These are phyloP conservation scores for Ogataea ganodermae DNA, from an alignment of 805 yeast genomes.

Conservation along the genomic window DNA sequence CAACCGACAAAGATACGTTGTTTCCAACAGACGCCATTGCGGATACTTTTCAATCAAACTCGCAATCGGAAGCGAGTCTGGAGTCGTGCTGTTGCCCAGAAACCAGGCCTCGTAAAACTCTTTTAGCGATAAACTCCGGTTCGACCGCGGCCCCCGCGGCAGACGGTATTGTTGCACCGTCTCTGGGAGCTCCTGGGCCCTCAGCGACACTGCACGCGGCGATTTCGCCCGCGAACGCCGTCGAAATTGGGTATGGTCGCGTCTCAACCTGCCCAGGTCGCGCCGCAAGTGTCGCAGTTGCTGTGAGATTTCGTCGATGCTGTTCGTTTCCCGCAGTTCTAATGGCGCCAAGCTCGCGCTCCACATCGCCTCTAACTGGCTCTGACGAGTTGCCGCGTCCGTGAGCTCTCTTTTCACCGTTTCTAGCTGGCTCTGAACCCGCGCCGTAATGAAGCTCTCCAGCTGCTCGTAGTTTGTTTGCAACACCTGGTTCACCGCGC, in stretches of 20 bases:
- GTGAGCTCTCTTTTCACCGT: not conserved
- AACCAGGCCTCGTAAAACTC: slow-evolving; percentile 23
- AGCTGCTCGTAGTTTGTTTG: not conserved
- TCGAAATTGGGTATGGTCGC: not conserved
- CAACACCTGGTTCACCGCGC: not conserved
- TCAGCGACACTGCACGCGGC: not conserved
- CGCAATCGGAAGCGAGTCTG: slow-evolving; percentile 13
- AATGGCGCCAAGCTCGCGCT: not conserved
- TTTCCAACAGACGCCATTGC: slow-evolving; percentile 19
- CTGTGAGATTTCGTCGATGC: not conserved
- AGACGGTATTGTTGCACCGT: slow-evolving; percentile 15
- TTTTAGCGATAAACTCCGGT: slow-evolving; percentile 12
- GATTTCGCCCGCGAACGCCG: not conserved
- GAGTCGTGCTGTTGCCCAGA: slow-evolving; percentile 14
- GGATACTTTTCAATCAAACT: slow-evolving; percentile 13
- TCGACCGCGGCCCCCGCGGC: slow-evolving; percentile 20
- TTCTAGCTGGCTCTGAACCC: not conserved
- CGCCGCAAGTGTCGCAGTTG: not conserved
- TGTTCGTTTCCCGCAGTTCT: not conserved
- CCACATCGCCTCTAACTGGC: not conserved
- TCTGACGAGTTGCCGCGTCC: not conserved
- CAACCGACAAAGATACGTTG: slow-evolving; percentile 19
- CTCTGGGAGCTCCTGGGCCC: slow-evolving; percentile 12
- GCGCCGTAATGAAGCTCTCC: not conserved
- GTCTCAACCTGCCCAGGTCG: not conserved